Conservation (phyloP, 2,329 filamentous ascomycete species). For the Pseudocercospora vitis region DNA sequence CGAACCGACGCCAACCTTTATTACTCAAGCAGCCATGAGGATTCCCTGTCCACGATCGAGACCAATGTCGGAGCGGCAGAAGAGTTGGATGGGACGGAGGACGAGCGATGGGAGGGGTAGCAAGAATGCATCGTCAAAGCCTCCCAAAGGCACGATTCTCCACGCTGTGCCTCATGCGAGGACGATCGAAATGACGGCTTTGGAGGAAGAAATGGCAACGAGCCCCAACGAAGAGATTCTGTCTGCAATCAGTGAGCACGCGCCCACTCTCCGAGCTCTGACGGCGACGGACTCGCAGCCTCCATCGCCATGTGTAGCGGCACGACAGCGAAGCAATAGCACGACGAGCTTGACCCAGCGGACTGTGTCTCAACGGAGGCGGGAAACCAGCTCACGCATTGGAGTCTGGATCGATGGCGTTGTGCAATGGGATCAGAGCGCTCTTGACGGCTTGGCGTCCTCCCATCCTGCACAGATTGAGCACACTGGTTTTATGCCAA, state of each 20-base stretch:
- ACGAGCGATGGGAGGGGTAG: slow-evolving; percentile 12
- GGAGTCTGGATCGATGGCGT: slow-evolving; percentile 49
- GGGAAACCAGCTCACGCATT: slow-evolving; percentile 37
- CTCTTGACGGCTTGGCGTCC: slow-evolving; percentile 6
- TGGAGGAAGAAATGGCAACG: slow-evolving; percentile 42
- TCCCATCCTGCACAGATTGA: slow-evolving; percentile 14
- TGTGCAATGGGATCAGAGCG: slow-evolving; percentile 42
- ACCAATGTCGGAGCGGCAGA: slow-evolving; percentile 28
- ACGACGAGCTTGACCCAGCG: slow-evolving; percentile 15
- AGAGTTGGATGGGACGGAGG: slow-evolving; percentile 28
- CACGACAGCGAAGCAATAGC: slow-evolving; percentile 14
- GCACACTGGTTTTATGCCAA: slow-evolving; percentile 24
- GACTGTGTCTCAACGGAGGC: slow-evolving; percentile 28
- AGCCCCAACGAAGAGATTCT: slow-evolving; percentile 44
- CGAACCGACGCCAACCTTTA: slow-evolving; percentile 24
- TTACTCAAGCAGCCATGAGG: slow-evolving; percentile 25
- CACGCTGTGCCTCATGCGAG: slow-evolving; percentile 36
- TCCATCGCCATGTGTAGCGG: slow-evolving; percentile 27
- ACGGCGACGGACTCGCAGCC: slow-evolving; percentile 23
- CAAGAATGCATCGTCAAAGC: neutral
- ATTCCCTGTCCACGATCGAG: slow-evolving; percentile 10
- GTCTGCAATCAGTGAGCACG: slow-evolving; percentile 35
- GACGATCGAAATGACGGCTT: slow-evolving; percentile 33
- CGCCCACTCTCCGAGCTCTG: slow-evolving; percentile 21
- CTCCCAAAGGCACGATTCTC: slow-evolving; percentile 32